Evolutionary conservation across 2,329 filamentous ascomycete genomes (phyloP).

Genomic region (Alternaria solani): DNA sequence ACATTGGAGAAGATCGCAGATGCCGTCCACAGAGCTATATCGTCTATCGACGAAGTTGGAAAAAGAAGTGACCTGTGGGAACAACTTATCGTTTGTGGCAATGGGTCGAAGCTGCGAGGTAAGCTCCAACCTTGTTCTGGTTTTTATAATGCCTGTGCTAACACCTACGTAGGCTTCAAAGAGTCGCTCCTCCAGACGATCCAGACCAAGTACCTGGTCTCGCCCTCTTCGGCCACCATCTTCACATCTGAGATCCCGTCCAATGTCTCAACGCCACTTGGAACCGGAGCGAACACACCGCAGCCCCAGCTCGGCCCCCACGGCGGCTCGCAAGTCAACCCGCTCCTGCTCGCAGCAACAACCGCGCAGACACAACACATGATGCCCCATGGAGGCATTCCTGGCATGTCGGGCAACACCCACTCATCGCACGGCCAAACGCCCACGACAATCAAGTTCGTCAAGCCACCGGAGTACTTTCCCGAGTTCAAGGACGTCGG

Average conservation of each 20-base stretch:
- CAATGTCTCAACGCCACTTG: constrained; percentile 87
- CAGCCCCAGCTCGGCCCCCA: constrained; percentile 63
- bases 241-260: constrained; percentile 97
- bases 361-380: constrained; percentile 69
- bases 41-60: constrained; percentile 82
- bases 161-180: constrained; percentile 71
- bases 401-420: constrained; percentile 56
- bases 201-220: constrained; percentile 83
- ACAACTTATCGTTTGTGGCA: constrained; percentile 88
- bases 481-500: constrained; percentile 83
- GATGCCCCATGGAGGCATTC: constrained; percentile 49
- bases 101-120: constrained; percentile 75
- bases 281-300: constrained; percentile 91
- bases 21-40: constrained; percentile 82
- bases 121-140: constrained; percentile 16
- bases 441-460: constrained; percentile 82
- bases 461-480: constrained; percentile 82
- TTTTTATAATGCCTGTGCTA: constrained; percentile 36
- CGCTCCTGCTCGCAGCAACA: constrained; percentile 89
- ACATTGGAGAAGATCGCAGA: constrained; percentile 86
- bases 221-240: constrained; percentile 90
- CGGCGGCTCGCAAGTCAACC: constrained; percentile 74
- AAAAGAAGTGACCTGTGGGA: constrained; percentile 92
- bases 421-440: constrained; percentile 75
- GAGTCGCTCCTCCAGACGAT: constrained; percentile 86